These are phyloP conservation scores for Mycena rosella DNA, from an alignment of 768 basidiomycete species.

Conservation along the genomic window DNA sequence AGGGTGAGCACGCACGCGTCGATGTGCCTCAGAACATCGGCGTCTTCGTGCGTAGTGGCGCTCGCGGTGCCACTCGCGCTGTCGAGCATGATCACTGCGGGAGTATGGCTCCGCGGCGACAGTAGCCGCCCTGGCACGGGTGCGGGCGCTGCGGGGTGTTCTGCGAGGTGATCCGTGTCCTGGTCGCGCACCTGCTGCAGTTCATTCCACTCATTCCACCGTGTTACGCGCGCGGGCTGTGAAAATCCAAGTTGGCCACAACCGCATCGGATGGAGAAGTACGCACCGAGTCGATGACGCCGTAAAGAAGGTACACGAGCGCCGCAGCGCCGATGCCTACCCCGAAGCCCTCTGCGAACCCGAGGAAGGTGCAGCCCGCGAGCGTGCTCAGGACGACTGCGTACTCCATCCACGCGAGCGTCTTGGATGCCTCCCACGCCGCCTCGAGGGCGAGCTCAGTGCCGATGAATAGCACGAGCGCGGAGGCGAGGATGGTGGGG, in stretches of 20 bases:
- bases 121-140: conserved; percentile 5
- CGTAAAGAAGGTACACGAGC: conserved; percentile 38
- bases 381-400: conserved; percentile 39
- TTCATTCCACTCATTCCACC: conserved; percentile 41
- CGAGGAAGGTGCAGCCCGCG: conserved; percentile 39
- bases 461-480: conserved; percentile 41
- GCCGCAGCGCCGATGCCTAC: conserved; percentile 40
- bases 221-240: conserved; percentile 35
- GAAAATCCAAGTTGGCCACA: neutral
- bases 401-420: conserved; percentile 38
- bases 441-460: conserved; percentile 43
- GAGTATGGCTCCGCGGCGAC: conserved; percentile 22
- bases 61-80: neutral
- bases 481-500: conserved; percentile 41
- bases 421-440: conserved; percentile 41
- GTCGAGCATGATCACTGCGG: conserved; percentile 5
- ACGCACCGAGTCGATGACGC: conserved; percentile 42
- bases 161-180: conserved; percentile 15
- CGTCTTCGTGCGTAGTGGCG: neutral
- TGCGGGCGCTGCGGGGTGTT: no score
- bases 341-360: conserved; percentile 43
- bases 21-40: conserved; percentile 19
- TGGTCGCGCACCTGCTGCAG: conserved; percentile 15
- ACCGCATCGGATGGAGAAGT: neutral
- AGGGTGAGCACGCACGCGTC: conserved; percentile 27